Evolutionary conservation across 768 basidiomycete species (phyloP).

Genomic region (Hysterangium stoloniferum): DNA sequence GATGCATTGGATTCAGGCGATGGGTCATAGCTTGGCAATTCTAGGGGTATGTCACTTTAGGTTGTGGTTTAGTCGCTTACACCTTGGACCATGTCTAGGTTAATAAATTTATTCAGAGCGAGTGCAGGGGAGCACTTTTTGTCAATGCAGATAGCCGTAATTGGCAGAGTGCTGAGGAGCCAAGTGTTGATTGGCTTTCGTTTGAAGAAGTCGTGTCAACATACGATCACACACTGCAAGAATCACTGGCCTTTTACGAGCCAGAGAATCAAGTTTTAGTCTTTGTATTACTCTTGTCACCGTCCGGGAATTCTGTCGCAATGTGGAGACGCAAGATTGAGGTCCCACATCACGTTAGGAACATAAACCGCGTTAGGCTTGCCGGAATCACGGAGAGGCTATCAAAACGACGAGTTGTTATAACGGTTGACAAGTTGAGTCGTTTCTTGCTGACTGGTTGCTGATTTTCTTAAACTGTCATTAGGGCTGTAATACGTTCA

Average conservation of each 20-base stretch:
- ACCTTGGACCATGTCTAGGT: too few relatives aligned
- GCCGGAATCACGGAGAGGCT: constrained; percentile 38
- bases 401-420: constrained; percentile 47
- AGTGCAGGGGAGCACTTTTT: constrained; percentile 69
- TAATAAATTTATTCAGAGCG: constrained; percentile 60
- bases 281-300: constrained; percentile 58
- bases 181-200: constrained; percentile 70
- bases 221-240: constrained; percentile 64
- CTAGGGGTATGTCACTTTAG: constrained; percentile 56
- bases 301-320: constrained; percentile 46
- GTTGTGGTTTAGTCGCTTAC: too few relatives aligned
- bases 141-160: constrained; percentile 59
- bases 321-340: constrained; percentile 70
- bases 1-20: constrained; percentile 49
- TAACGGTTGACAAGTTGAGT: constrained; percentile 75
- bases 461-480: too few relatives aligned
- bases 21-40: constrained; percentile 47
- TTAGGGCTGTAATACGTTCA: too few relatives aligned
- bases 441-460: too few relatives aligned
- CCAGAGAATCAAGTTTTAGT: constrained; percentile 59
- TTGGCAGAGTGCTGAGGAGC: constrained; percentile 44
- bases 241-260: constrained; percentile 69
- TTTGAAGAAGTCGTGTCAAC: constrained; percentile 58
- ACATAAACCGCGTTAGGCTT: constrained; percentile 47
- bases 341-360: constrained; percentile 50